Base-by-base conservation (phyloP, 164 flowering plant species). In the Hamamelis virginiana region DNA sequence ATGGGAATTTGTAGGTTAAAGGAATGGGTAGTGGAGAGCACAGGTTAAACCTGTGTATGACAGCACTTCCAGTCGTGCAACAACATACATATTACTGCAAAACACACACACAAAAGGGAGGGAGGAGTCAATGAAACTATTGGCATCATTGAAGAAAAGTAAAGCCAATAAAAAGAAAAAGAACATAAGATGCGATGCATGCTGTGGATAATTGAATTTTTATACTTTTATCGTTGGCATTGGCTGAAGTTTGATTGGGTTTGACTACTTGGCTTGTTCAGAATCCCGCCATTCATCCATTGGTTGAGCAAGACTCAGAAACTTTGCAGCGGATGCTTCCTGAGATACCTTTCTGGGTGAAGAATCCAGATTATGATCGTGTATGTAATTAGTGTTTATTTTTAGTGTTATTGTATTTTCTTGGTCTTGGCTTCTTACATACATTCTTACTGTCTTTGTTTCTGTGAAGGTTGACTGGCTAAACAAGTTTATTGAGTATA, bases 261-360 rank as follows among this genome's bases (percentile, higher is more conserved):
- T 23, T 21, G 12, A 12, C 9, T 48, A 25, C 23, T 60, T 72
- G 57, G 50, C 43, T 62, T 68, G 38, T 28, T 62, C 81, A 92
- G 99, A 82, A 91, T 78, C 99, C 94, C 55, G 65, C 52, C 13
- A 80, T 91, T 65, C 87, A 85, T 11, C 98, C 98, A 1, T 76
- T 96, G 81, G 89, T 74, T 41, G 99, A 93, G 74, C 92, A 80
- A 77, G 98, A 96, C 76, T 23, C 92, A 25, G 59, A 83, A 58
- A 70, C 81, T 69, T 68, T 93, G 87, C 89, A 85, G 79, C 76
- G 77, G n/a, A 75, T 93, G 81, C 81, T 96, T 72, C 94, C 91
- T 27, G 98, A 96, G 79, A 89, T 96, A 78, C 99, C 99, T 0
- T 72, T 85, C 25, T 93, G 99, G 99, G 92, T 96, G 73, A 96